These are phyloP conservation scores for Solanum tarapatanum DNA, from an alignment of 257 asterid genomes.

Conservation along the genomic window DNA sequence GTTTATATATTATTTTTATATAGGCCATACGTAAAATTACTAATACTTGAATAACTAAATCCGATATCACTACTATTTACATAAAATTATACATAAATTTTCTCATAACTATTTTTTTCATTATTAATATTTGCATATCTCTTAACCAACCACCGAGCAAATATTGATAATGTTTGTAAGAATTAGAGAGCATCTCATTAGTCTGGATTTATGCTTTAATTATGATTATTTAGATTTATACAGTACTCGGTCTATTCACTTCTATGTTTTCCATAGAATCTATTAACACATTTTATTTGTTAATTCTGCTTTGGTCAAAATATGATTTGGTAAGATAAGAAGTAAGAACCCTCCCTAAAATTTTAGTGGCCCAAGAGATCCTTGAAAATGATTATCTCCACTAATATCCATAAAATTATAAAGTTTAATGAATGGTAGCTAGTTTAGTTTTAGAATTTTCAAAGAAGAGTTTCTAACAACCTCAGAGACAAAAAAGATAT, in stretches of 20 bases:
- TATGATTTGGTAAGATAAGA: background rate
- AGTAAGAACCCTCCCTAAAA: background rate
- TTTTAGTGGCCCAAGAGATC: background rate
- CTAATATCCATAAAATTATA: background rate
- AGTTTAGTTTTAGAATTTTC: background rate
- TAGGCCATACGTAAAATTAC: background rate
- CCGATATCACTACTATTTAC: background rate
- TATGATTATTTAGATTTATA: background rate
- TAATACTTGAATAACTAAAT: background rate
- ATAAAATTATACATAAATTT: too few species aligned
- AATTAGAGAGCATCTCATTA: background rate
- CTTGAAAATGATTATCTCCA: background rate
- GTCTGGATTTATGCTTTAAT: background rate
- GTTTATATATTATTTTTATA: too few species aligned
- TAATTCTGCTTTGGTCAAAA: background rate
- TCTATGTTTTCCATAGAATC: background rate
- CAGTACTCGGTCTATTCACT: background rate
- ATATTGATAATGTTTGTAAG: background rate
- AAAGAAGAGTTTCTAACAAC: background rate
- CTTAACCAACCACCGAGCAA: background rate
- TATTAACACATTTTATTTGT: background rate
- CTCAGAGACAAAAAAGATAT: background rate
- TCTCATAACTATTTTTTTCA: background rate
- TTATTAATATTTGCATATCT: background rate
- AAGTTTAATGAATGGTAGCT: background rate